A percentile compares a stretch with the other conserved stretches of the same genome.
These are phyloP conservation scores for Penicillium roqueforti DNA, from an alignment of 495 filamentous ascomycete species.

Conservation along the genomic window DNA sequence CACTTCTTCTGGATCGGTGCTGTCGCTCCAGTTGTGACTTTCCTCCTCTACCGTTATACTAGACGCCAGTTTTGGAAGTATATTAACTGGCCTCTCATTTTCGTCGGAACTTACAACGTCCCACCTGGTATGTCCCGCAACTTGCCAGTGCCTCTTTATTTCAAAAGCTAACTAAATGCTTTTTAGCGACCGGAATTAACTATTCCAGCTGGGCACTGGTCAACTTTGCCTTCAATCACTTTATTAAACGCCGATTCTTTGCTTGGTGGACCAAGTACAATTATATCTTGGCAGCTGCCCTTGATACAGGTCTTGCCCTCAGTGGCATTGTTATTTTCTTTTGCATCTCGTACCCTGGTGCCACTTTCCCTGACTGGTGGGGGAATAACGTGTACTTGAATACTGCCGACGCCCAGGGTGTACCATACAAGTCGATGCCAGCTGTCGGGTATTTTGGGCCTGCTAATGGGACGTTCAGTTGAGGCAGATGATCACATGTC, in stretches of 20 bases:
- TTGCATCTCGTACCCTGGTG: constrained; percentile 35
- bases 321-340: constrained; percentile 37
- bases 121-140: constrained; percentile 24
- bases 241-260: constrained; percentile 36
- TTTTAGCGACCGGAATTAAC: constrained; percentile 45
- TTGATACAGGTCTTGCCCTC: constrained; percentile 31
- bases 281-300: constrained; percentile 30
- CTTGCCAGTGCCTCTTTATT: background rate
- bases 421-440: constrained; percentile 40
- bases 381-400: constrained; percentile 44
- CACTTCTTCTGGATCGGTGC: constrained; percentile 39
- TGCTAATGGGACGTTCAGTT: constrained; percentile 40
- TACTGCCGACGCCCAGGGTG: constrained; percentile 41
- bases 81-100: constrained; percentile 46
- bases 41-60: constrained; percentile 33
- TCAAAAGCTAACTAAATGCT: background rate
- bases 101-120: constrained; percentile 43
- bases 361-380: constrained; percentile 37
- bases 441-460: constrained; percentile 44
- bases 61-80: constrained; percentile 33
- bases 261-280: constrained; percentile 42
- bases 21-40: constrained; percentile 29
- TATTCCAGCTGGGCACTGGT: constrained; percentile 48
- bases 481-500: background rate
- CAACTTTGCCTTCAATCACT: constrained; percentile 43